Evolutionary conservation across 1,284 basidiomycete species (phyloP).

Genomic region (Naganishia sp.): DNA sequence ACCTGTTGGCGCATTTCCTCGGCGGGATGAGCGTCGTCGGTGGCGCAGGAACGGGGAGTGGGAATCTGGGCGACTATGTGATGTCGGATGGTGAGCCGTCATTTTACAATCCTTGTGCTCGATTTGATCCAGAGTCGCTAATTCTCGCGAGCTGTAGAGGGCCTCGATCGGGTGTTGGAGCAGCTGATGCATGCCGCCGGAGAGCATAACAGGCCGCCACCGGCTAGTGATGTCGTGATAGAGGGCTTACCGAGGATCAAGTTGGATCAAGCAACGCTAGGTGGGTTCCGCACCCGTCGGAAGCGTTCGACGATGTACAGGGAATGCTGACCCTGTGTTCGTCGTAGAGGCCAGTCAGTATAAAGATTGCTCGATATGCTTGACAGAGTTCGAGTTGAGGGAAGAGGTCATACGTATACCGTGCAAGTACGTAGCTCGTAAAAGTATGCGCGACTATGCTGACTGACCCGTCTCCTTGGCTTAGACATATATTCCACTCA

Average conservation of each 20-base stretch:
- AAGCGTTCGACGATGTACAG: no score
- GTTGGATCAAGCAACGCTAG: constrained; percentile 44
- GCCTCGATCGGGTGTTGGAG: constrained; percentile 50
- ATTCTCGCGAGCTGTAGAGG: constrained; percentile 37
- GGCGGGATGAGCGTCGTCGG: constrained; percentile 13
- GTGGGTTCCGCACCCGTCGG: constrained; percentile 33
- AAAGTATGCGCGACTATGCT: neutral
- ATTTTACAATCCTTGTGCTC: neutral
- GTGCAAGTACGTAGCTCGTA: constrained; percentile 43
- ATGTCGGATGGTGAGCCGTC: constrained; percentile 43
- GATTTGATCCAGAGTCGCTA: no score
- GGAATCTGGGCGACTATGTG: constrained; percentile 50
- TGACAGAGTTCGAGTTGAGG: constrained; percentile 48
- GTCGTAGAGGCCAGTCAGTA: constrained; percentile 42
- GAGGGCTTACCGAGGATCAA: constrained; percentile 48
- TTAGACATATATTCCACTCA: constrained; percentile 51
- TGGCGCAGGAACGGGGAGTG: neutral
- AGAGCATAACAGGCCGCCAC: constrained; percentile 48
- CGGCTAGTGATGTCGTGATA: constrained; percentile 49
- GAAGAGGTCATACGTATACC: constrained; percentile 48
- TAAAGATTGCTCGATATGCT: constrained; percentile 52
- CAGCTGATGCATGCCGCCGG: constrained; percentile 51
- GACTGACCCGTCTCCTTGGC: neutral
- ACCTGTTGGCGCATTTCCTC: constrained; percentile 26
- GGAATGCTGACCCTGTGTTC: neutral